Evolutionary conservation across 345 rosid genomes (phyloP).

Genomic region (Lenwebbia sp.): DNA sequence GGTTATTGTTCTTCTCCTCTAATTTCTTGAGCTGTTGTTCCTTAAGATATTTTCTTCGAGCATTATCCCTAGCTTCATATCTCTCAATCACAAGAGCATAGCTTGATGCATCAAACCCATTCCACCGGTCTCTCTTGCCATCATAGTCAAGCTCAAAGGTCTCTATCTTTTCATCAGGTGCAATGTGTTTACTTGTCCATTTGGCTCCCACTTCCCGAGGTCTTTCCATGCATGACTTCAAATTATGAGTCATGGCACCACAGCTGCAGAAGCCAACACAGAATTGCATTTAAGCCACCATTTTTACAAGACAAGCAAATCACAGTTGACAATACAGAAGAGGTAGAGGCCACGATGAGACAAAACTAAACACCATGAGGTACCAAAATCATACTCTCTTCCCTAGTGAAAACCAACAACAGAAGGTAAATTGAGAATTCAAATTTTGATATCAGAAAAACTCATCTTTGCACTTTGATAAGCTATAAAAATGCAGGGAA

Average conservation of each 20-base stretch:
- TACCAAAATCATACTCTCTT: not conserved
- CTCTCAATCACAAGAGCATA: slow-evolving; percentile 63
- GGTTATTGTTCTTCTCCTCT: slow-evolving; percentile 60
- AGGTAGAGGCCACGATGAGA: not conserved
- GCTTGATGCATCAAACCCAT: slow-evolving; percentile 65
- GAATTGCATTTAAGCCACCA: not conserved
- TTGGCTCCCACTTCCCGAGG: slow-evolving; percentile 65
- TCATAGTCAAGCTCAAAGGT: slow-evolving; percentile 79
- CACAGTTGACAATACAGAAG: not conserved
- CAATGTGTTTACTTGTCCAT: slow-evolving; percentile 64
- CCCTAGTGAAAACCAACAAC: not conserved
- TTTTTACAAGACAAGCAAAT: not conserved
- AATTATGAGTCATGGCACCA: slow-evolving; percentile 83
- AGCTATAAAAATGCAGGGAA: not conserved
- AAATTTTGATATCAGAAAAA: not conserved
- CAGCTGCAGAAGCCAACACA: slow-evolving; percentile 25
- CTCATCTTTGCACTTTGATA: not conserved
- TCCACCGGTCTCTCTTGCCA: slow-evolving; percentile 89
- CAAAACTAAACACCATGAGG: not conserved
- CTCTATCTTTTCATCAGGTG: slow-evolving; percentile 81
- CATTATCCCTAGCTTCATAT: slow-evolving; percentile 76
- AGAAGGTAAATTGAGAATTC: not conserved
- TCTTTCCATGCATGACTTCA: slow-evolving; percentile 73
- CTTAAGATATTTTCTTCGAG: slow-evolving; percentile 57
- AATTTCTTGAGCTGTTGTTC: slow-evolving; percentile 76